phyloP scores from a whole-genome alignment of 192 early-diverging fungal genomes.

The Backusella luteola region DNA sequence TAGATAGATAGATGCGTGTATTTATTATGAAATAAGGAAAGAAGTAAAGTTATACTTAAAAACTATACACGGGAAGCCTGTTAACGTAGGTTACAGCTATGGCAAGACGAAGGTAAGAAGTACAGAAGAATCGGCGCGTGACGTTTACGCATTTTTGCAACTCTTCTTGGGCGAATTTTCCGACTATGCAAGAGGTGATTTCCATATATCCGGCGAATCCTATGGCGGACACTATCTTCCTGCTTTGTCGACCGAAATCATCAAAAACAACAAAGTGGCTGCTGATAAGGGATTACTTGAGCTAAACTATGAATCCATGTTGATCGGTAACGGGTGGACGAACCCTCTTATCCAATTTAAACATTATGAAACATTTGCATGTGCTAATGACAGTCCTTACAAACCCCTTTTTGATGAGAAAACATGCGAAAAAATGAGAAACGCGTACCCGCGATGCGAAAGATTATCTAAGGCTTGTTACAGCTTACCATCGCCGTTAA shows the following conservation, averaged over 20 bases:
- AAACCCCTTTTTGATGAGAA: constrained; percentile 74
- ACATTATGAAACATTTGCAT: constrained; percentile 79
- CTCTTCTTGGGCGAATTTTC: constrained; percentile 86
- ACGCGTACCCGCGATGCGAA: constrained; percentile 71
- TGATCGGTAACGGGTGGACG: constrained; percentile 91
- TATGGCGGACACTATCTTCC: constrained; percentile 90
- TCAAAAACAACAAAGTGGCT: constrained; percentile 63
- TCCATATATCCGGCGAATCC: constrained; percentile 88
- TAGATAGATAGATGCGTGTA: not conserved
- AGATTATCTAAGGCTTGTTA: constrained; percentile 81
- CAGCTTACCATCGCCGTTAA: constrained; percentile 70
- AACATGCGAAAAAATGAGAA: constrained; percentile 77
- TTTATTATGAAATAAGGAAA: not conserved
- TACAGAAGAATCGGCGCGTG: constrained; percentile 75
- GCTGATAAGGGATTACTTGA: not conserved
- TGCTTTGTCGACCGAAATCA: constrained; percentile 79
- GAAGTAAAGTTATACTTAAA: not conserved
- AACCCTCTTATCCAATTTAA: constrained; percentile 87
- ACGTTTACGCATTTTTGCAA: constrained; percentile 92
- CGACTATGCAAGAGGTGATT: constrained; percentile 73
- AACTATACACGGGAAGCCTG: constrained; percentile 48
- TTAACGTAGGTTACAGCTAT: constrained; percentile 91
- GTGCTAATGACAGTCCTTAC: constrained; percentile 51
- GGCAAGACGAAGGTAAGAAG: constrained; percentile 66
- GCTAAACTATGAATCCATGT: constrained; percentile 71